Percentiles rank a stretch among this genome's conserved stretches.
Conservation (phyloP, 495 filamentous ascomycete species). For the Evansstolkia leycettana region DNA sequence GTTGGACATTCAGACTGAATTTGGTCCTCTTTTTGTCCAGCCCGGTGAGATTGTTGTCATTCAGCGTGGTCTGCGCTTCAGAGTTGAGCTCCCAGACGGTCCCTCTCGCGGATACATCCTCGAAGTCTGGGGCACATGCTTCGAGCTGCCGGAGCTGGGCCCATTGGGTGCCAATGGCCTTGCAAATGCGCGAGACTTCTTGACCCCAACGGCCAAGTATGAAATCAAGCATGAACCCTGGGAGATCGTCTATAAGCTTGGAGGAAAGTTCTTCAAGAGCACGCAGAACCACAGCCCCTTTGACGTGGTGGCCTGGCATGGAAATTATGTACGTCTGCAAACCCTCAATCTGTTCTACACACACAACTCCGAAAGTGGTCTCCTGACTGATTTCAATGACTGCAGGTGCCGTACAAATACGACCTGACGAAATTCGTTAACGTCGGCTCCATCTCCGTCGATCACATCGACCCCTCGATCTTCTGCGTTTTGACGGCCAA, state of each 20-base stretch:
- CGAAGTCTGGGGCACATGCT: slow-evolving; percentile 36
- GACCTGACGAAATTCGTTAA: slow-evolving; percentile 40
- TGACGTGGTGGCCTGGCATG: slow-evolving; percentile 42
- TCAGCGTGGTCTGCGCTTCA: slow-evolving; percentile 35
- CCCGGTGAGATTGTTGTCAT: slow-evolving; percentile 37
- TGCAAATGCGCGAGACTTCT: slow-evolving; percentile 38
- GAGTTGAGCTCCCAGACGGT: slow-evolving; percentile 31
- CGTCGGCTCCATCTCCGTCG: slow-evolving; percentile 35
- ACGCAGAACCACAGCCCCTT: slow-evolving; percentile 38
- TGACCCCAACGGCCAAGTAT: slow-evolving; percentile 29
- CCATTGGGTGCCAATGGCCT: slow-evolving; percentile 39
- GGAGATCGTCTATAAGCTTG: slow-evolving; percentile 39
- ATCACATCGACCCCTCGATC: slow-evolving; percentile 41
- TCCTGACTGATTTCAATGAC: too few species aligned
- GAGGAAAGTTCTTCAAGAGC: slow-evolving; percentile 35
- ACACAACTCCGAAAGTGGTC: too few species aligned
- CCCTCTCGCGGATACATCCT: slow-evolving; percentile 37
- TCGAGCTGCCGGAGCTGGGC: slow-evolving; percentile 38
- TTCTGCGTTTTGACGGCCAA: slow-evolving; percentile 38
- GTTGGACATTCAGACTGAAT: slow-evolving; percentile 38
- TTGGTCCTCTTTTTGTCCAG: slow-evolving; percentile 33
- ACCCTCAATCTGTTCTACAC: too few species aligned
- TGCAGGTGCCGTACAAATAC: slow-evolving; percentile 34
- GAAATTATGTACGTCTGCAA: slow-evolving; percentile 32
- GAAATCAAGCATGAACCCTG: slow-evolving; percentile 28